phyloP scores from a whole-genome alignment of 441 rosid species.

The Arabidopsis lyrata region DNA sequence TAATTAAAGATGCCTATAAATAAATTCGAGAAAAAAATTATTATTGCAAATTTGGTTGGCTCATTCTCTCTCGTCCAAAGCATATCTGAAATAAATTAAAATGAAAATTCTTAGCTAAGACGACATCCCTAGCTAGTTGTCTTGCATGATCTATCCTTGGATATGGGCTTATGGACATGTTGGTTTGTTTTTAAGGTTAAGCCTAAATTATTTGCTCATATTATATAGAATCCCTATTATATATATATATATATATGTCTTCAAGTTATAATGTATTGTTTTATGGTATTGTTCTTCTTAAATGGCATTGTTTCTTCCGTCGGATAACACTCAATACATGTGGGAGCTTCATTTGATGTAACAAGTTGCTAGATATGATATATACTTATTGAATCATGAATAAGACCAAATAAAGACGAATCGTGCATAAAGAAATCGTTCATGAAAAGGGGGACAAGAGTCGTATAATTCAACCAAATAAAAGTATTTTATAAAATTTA shows the following conservation, averaged over 20 bases:
- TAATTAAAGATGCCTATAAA: background rate
- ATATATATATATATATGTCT: background rate
- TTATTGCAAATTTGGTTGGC: constrained; percentile 10
- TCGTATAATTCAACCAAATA: constrained; percentile 18
- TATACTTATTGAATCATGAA: background rate
- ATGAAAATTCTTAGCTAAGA: constrained; percentile 9
- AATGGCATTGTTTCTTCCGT: background rate
- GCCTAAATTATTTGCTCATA: constrained; percentile 3
- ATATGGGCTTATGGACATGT: constrained; percentile 33
- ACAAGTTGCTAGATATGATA: constrained; percentile 16
- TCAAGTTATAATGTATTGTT: constrained; percentile 4
- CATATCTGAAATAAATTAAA: background rate
- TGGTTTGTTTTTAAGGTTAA: constrained; percentile 37
- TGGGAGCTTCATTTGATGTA: constrained; percentile 5
- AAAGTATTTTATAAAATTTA: background rate
- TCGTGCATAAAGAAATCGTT: constrained; percentile 16
- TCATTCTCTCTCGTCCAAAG: background rate
- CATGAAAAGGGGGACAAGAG: background rate
- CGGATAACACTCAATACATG: background rate
- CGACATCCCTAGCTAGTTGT: constrained; percentile 37
- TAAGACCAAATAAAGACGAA: background rate
- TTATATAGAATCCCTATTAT: background rate
- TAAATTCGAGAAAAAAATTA: background rate
- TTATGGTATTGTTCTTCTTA: background rate
- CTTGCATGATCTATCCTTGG: constrained; percentile 38